phyloP scores from a whole-genome alignment of 257 asterid species.

The Nyctanthes arbortristis region DNA sequence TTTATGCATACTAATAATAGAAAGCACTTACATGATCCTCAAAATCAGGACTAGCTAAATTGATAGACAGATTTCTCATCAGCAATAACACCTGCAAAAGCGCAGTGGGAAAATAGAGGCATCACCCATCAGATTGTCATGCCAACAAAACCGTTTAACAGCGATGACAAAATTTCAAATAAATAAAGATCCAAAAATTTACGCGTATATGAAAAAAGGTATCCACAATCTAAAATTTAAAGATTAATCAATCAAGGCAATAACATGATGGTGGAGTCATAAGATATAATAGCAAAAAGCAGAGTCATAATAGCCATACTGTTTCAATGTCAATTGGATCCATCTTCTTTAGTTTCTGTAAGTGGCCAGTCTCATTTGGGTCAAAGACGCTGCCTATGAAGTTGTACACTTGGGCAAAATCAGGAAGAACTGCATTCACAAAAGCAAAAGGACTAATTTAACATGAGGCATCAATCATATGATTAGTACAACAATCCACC shows the following conservation, averaged over 20 bases:
- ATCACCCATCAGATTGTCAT: not conserved
- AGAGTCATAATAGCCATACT: constrained; percentile 52
- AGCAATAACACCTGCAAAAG: constrained; percentile 65
- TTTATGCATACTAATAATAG: constrained; percentile 6
- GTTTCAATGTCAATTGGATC: constrained; percentile 95
- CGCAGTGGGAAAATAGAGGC: not conserved
- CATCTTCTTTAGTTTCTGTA: constrained; percentile 83
- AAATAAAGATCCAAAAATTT: not conserved
- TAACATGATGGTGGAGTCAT: constrained; percentile 2
- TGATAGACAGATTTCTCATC: constrained; percentile 90
- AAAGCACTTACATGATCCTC: constrained; percentile 83
- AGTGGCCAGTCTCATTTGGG: constrained; percentile 69
- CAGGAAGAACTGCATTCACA: constrained; percentile 80
- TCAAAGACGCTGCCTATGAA: constrained; percentile 95
- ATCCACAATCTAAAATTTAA: constrained; percentile 6
- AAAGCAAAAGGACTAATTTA: constrained; percentile 14
- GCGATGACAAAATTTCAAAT: not conserved
- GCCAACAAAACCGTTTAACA: not conserved
- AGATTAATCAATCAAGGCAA: not conserved
- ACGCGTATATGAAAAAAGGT: not conserved
- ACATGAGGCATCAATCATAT: constrained; percentile 14
- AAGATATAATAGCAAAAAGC: constrained; percentile 17
- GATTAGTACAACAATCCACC: constrained; percentile 14
- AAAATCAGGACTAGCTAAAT: constrained; percentile 78
- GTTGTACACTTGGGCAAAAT: constrained; percentile 84